phyloP scores from a whole-genome alignment of 768 basidiomycete species.

The Lenzites betulinus region DNA sequence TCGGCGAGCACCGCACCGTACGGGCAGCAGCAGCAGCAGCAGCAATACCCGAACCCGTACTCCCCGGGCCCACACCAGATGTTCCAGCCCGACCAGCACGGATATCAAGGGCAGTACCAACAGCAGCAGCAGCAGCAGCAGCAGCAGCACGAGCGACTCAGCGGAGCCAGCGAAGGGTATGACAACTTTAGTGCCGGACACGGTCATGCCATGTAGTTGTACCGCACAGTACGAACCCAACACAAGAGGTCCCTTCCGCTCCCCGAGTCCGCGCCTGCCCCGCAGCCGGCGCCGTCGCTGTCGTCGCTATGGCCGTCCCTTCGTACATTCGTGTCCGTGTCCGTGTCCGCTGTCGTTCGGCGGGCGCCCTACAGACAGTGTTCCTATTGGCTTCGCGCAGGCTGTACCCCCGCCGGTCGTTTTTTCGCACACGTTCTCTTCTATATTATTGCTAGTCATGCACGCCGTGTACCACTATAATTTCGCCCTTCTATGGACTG shows the following conservation, averaged over 20 bases:
- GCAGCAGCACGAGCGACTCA: not conserved
- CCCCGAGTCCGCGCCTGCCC: not conserved
- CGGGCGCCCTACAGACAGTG: not conserved
- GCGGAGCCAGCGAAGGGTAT: constrained; percentile 22
- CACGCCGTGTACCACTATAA: constrained; percentile 23
- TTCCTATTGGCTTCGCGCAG: not conserved
- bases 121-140: constrained; percentile 17
- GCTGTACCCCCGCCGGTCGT: not conserved
- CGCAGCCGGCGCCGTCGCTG: not conserved
- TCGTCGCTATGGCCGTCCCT: not conserved
- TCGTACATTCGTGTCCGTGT: not conserved
- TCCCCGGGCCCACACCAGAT: constrained; percentile 17
- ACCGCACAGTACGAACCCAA: not conserved
- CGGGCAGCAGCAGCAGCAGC: constrained; percentile 11
- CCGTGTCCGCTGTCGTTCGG: not conserved
- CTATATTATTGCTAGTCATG: constrained; percentile 16
- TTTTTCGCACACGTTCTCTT: not conserved
- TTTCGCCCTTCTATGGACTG: constrained; percentile 14
- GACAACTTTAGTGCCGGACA: constrained; percentile 26
- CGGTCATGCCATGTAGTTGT: constrained; percentile 31
- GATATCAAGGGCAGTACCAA: not conserved
- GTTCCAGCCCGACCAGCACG: constrained; percentile 13
- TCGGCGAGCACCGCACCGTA: constrained; percentile 11
- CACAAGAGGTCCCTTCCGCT: constrained; percentile 1
- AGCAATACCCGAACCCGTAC: constrained; percentile 18